Evolutionary conservation across 169 alveolate species (phyloP).

Genomic region (Condylostoma magnum): DNA sequence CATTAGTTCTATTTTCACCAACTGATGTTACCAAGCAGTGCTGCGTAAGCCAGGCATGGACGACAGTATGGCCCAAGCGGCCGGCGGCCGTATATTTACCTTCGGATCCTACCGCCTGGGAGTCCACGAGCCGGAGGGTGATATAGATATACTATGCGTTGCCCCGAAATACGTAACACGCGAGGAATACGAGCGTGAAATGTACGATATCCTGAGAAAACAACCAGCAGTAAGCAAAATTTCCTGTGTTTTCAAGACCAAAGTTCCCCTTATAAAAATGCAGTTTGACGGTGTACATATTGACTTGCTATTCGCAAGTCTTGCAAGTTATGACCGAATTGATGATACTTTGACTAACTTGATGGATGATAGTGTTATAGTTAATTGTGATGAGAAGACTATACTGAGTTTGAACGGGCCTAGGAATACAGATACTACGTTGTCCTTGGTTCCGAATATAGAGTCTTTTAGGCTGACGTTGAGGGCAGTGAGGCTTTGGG

Average conservation of each 20-base stretch:
- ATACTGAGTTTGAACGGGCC: slow-evolving; percentile 58
- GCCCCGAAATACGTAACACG: slow-evolving; percentile 95
- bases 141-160: slow-evolving; percentile 97
- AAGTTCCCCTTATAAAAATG: slow-evolving; percentile 96
- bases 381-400: slow-evolving; percentile 42
- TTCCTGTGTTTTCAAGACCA: slow-evolving; percentile 94
- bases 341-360: slow-evolving; percentile 59
- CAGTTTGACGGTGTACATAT: slow-evolving; percentile 92
- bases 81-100: slow-evolving; percentile 91
- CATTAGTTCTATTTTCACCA: slow-evolving; percentile 84
- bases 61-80: slow-evolving; percentile 85
- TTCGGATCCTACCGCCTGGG: slow-evolving; percentile 98
- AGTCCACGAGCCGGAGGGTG: slow-evolving; percentile 96
- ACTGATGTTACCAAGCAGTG: slow-evolving; percentile 83
- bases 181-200: slow-evolving; percentile 90
- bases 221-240: slow-evolving; percentile 90
- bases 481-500: slow-evolving; percentile 97
- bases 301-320: slow-evolving; percentile 95
- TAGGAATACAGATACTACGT: slow-evolving; percentile 68
- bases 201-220: slow-evolving; percentile 85
- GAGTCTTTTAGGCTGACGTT: slow-evolving; percentile 92
- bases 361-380: slow-evolving; percentile 52
- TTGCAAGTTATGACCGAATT: slow-evolving; percentile 59
- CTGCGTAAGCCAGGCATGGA: slow-evolving; percentile 77
- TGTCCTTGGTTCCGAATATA: slow-evolving; percentile 91